A percentile compares a stretch with the other conserved stretches of the same genome.
phyloP scores from a whole-genome alignment of 768 basidiomycete genomes.

The Cantharellus anzutake region DNA sequence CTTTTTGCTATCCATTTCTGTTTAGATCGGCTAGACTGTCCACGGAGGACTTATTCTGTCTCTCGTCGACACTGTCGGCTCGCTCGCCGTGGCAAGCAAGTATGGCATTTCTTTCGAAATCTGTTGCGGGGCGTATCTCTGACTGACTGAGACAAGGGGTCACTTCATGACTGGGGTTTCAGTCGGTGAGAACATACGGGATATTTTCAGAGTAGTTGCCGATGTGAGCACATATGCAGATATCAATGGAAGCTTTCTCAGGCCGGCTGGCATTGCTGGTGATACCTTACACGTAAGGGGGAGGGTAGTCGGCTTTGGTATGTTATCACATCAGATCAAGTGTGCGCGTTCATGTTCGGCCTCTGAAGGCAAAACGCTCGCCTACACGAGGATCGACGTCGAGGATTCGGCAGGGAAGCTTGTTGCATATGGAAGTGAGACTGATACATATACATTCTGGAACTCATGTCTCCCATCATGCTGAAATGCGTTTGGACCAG shows the following conservation, averaged over 20 bases:
- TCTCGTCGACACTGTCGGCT: constrained; percentile 69
- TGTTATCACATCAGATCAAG: neutral
- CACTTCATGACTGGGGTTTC: constrained; percentile 75
- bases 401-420: constrained; percentile 27
- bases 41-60: constrained; percentile 72
- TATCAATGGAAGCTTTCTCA: constrained; percentile 56
- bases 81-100: constrained; percentile 52
- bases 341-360: neutral
- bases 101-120: too few species aligned
- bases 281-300: constrained; percentile 48
- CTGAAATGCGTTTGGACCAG: constrained; percentile 18
- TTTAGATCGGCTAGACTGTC: constrained; percentile 25
- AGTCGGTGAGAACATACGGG: constrained; percentile 17
- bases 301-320: constrained; percentile 51
- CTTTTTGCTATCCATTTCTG: neutral
- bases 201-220: neutral
- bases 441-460: constrained; percentile 8
- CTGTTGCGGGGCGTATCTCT: too few species aligned
- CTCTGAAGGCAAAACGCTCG: constrained; percentile 21
- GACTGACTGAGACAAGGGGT: constrained; percentile 24
- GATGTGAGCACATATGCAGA: constrained; percentile 19
- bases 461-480: neutral
- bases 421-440: constrained; percentile 37
- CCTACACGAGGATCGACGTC: constrained; percentile 69
- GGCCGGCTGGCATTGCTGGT: constrained; percentile 52